These are phyloP conservation scores for Paecilomyces sp. DNA, from an alignment of 2,329 filamentous ascomycete species.

Conservation along the genomic window DNA sequence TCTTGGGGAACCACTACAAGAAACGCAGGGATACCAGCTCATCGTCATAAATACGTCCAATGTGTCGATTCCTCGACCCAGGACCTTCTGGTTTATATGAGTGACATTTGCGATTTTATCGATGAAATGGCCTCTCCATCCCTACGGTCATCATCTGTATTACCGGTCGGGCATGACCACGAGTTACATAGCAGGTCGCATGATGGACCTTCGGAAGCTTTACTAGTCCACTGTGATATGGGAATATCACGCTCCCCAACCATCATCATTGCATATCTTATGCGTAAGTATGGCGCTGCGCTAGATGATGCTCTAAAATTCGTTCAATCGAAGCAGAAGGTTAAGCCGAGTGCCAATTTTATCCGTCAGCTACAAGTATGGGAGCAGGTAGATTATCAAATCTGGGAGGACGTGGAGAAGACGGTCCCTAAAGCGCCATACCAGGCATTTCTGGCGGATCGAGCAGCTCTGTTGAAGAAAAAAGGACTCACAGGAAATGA, in stretches of 20 bases:
- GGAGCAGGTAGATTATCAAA: slow-evolving; percentile 17
- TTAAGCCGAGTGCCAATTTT: slow-evolving; percentile 18
- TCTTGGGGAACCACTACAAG: slow-evolving; percentile 14
- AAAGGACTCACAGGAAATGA: slow-evolving; percentile 15
- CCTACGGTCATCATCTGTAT: neutral
- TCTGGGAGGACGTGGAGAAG: slow-evolving; percentile 18
- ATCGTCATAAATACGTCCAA: slow-evolving; percentile 19
- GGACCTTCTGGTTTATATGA: slow-evolving; percentile 19
- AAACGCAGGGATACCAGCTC: slow-evolving; percentile 14
- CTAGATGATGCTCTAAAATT: slow-evolving; percentile 13
- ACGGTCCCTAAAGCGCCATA: slow-evolving; percentile 17
- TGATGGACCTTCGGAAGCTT: slow-evolving; percentile 6
- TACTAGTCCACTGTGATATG: slow-evolving; percentile 20
- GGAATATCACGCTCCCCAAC: slow-evolving; percentile 22
- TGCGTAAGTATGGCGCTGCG: slow-evolving; percentile 16
- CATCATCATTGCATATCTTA: slow-evolving; percentile 20
- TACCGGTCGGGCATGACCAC: neutral
- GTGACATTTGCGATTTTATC: slow-evolving; percentile 12
- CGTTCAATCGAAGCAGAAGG: slow-evolving; percentile 17
- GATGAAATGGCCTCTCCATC: neutral
- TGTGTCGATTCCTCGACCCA: slow-evolving; percentile 21
- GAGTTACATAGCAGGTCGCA: slow-evolving; percentile 1
- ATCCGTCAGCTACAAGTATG: slow-evolving; percentile 19
- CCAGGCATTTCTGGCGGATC: slow-evolving; percentile 15
- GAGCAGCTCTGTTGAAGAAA: slow-evolving; percentile 9